phyloP scores from a whole-genome alignment of 1,284 basidiomycete species.

The Takashimella koratensis region DNA sequence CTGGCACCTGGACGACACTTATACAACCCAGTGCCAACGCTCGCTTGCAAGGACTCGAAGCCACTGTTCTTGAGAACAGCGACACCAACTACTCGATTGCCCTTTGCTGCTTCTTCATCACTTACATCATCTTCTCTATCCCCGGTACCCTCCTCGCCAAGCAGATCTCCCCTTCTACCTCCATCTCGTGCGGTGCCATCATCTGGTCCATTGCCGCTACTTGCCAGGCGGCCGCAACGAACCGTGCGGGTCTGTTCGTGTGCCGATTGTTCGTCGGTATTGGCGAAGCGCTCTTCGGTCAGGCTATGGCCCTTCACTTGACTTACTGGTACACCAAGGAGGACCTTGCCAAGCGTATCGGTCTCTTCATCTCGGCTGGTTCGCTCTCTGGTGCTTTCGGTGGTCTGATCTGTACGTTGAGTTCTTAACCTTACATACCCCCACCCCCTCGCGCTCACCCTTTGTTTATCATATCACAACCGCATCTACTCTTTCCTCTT shows the following conservation, averaged over 20 bases:
- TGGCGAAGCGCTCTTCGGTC: conserved; percentile 46
- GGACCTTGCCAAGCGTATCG: conserved; percentile 50
- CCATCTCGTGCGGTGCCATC: conserved; percentile 48
- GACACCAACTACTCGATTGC: conserved; percentile 49
- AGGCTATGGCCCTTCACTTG: conserved; percentile 42
- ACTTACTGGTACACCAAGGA: conserved; percentile 47
- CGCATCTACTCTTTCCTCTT: background rate
- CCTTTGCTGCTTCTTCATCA: conserved; percentile 47
- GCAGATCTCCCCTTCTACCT: conserved; percentile 41
- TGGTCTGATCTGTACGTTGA: conserved; percentile 34
- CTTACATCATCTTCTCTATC: conserved; percentile 46
- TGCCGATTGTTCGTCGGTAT: conserved; percentile 50
- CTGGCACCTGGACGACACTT: background rate
- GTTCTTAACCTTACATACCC: too few species aligned
- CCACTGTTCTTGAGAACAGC: conserved; percentile 31
- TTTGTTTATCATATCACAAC: background rate
- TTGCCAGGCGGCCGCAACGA: conserved; percentile 43
- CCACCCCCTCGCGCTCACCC: too few species aligned
- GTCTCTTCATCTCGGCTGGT: conserved; percentile 51
- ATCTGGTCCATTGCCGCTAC: conserved; percentile 50
- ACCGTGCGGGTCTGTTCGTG: conserved; percentile 44
- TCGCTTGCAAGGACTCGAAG: conserved; percentile 42
- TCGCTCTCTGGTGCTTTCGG: conserved; percentile 45
- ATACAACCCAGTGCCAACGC: conserved; percentile 36
- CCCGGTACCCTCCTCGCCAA: conserved; percentile 44